Evolutionary conservation across 176 grass and related monocot genomes (phyloP).

Genomic region (Themeda triandra): DNA sequence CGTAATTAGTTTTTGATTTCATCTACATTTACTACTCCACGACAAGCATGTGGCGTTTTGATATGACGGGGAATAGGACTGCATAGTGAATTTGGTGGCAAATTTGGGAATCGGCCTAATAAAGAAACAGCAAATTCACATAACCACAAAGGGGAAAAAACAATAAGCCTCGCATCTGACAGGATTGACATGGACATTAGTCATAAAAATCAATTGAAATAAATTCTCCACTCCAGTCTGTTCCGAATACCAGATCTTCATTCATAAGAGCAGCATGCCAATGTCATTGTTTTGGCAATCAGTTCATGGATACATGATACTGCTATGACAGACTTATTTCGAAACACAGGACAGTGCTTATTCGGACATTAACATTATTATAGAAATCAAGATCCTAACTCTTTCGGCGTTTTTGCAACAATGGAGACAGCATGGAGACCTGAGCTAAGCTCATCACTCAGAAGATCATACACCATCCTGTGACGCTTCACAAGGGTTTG

Average conservation of each 20-base stretch:
- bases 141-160: neutral
- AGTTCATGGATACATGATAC: conserved; percentile 15
- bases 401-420: conserved; percentile 82
- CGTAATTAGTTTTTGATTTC: too few relatives aligned
- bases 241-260: conserved; percentile 2
- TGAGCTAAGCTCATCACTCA: conserved; percentile 81
- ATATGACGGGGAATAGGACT: too few relatives aligned
- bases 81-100: too few relatives aligned
- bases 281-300: neutral
- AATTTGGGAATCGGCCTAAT: too few relatives aligned
- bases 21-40: too few relatives aligned
- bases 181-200: neutral
- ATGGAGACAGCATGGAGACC: conserved; percentile 97
- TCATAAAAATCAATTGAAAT: neutral
- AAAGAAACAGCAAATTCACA: neutral
- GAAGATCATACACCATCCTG: conserved; percentile 84
- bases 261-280: conserved; percentile 1
- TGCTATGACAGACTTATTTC: conserved; percentile 24
- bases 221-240: neutral
- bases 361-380: neutral
- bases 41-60: too few relatives aligned
- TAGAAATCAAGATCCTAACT: conserved; percentile 45
- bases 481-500: conserved; percentile 92
- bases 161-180: neutral
- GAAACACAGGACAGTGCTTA: neutral